Base-by-base conservation (phyloP, 306 rosid species). In the Mimosa pudica region DNA sequence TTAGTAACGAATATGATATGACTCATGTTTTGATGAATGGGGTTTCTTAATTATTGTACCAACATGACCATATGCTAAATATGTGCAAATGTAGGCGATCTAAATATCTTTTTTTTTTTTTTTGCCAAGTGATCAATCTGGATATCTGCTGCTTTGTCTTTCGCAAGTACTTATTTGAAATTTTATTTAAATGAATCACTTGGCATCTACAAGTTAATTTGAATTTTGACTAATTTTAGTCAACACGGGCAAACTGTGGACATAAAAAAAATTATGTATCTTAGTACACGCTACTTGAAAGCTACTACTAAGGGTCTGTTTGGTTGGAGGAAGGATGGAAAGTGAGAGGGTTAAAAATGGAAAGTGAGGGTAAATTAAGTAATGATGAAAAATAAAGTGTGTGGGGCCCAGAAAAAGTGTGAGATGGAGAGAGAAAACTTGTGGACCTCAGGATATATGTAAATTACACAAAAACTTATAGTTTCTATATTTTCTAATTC, bases 1-100 rank as follows among this genome's bases (percentile, higher is more conserved):
- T 61, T 64, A 10, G 75, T 73, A 68, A 85, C 77, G 64, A 44
- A 44, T 74, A 68, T 73, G 64, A 58, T 60, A 73, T 68, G 70
- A 66, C 62, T 42, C 32, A 49, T 49, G 46, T 65, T 72, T 45
- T 63, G 57, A 52, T 49, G 7, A 71, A n/a, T 49, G 69, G 65
- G 58, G 10, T 9, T 7, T 33, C 70, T 44, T 35, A 81, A 62
- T 68, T 55, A 72, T 63, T 46, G 73, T 55, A 72, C 18, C 38
- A 38, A 5, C 42, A n/a, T 63, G 73, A 51, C 32, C 7, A 46
- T 18, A 35, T 52, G 44, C 62, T n/a, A 60, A 62, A 70, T 68
- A 70, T 42, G 54, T 10, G 36, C 10, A 20, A 47, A 41, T 76
- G 58, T 36, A 75, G 79, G 75, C 54, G 45, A 24, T 24, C 30